These are phyloP conservation scores for Acanthamoeba healyi DNA, from an alignment of 208 protist species.

Conservation along the genomic window DNA sequence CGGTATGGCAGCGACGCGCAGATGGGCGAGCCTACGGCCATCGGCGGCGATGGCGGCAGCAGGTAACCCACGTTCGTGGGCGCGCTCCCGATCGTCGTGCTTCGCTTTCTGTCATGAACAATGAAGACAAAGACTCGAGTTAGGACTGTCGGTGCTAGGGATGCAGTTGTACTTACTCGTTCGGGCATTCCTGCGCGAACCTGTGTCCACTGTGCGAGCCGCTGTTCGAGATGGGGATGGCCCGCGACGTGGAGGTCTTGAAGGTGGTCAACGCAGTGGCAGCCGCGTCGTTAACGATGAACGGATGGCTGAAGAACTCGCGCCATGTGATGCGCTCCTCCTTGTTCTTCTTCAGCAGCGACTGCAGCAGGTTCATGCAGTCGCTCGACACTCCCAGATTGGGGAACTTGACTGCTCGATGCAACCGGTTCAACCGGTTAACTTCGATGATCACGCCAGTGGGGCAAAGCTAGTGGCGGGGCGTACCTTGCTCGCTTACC, in stretches of 20 bases:
- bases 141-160: conserved; percentile 4
- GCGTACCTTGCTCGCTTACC: conserved; percentile 34
- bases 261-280: neutral
- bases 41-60: neutral
- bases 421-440: neutral
- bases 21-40: conserved; percentile 40
- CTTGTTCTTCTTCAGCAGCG: conserved; percentile 62
- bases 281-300: neutral
- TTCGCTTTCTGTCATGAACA: neutral
- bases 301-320: conserved; percentile 67
- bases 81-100: conserved; percentile 32
- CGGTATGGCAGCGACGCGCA: conserved; percentile 21
- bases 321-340: conserved; percentile 63
- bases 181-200: neutral
- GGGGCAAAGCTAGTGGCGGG: neutral
- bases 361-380: conserved; percentile 51
- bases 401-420: conserved; percentile 17
- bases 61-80: conserved; percentile 22
- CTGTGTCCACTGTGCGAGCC: neutral
- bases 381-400: conserved; percentile 32
- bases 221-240: neutral
- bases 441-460: neutral
- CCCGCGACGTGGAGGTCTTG: neutral
- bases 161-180: neutral
- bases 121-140: neutral